Percentiles rank a stretch among this genome's conserved stretches.
phyloP scores from a whole-genome alignment of 202 grass and related monocot genomes.

The Setaria viridis region DNA sequence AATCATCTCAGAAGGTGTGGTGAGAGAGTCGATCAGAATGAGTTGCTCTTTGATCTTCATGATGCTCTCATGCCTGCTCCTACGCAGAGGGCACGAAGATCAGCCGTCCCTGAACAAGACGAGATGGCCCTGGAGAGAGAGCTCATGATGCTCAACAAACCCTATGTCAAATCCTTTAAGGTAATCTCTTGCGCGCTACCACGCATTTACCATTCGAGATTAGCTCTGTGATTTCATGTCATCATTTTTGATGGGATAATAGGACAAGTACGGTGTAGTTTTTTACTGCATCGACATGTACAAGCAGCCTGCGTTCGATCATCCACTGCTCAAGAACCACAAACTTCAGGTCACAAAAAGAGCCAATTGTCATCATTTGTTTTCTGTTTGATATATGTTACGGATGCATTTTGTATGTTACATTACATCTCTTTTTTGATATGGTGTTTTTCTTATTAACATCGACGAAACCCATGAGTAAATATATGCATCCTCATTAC shows the following conservation, averaged over 20 bases:
- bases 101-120: not conserved
- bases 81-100: not conserved
- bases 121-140: not conserved
- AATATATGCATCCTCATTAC: no score
- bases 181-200: not conserved
- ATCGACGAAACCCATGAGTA: no score
- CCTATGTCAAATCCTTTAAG: constrained; percentile 33
- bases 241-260: not conserved
- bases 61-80: not conserved
- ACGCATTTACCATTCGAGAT: not conserved
- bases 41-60: not conserved
- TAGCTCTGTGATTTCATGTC: not conserved
- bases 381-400: no score
- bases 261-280: not conserved
- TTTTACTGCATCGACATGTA: constrained; percentile 5
- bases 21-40: not conserved
- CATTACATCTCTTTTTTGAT: no score
- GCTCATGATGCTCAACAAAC: constrained; percentile 41
- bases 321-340: constrained; percentile 10
- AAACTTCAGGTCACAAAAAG: not conserved
- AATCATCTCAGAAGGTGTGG: not conserved
- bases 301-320: constrained; percentile 4
- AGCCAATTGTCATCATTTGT: no score
- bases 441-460: no score
- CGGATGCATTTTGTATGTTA: no score